Evolutionary conservation across 78 protist species (phyloP).

Genomic region (Tieghemostelium lacteum): DNA sequence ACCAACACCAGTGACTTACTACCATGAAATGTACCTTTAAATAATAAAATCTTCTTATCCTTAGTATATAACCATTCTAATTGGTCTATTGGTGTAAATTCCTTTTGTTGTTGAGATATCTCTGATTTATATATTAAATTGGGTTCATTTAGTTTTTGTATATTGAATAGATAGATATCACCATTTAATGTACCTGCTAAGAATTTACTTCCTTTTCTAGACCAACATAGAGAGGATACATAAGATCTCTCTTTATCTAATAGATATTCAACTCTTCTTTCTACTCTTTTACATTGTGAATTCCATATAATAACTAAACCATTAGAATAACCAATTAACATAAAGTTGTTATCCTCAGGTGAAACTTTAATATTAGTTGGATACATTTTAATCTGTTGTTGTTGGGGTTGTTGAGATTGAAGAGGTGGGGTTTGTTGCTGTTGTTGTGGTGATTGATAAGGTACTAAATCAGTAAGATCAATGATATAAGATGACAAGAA

Average conservation of each 20-base stretch:
- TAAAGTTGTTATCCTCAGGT: constrained; percentile 20
- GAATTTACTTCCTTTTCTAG: constrained; percentile 52
- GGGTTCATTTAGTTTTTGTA: constrained; percentile 15
- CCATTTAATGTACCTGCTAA: constrained; percentile 54
- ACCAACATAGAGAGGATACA: constrained; percentile 31
- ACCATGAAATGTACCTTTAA: constrained; percentile 26
- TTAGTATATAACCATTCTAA: constrained; percentile 33
- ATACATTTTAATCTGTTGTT: background rate
- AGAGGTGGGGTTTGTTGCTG: background rate
- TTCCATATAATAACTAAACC: constrained; percentile 27
- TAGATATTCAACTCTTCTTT: constrained; percentile 9
- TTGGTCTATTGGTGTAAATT: constrained; percentile 27
- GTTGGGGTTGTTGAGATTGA: background rate
- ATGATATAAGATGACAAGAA: constrained; percentile 34
- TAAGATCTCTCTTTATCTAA: background rate
- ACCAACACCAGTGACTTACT: constrained; percentile 5
- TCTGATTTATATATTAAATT: background rate
- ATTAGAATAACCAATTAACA: constrained; percentile 52
- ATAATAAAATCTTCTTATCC: constrained; percentile 32
- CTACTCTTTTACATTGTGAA: constrained; percentile 2
- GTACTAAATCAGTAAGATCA: background rate
- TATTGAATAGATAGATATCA: constrained; percentile 2
- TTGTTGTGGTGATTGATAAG: background rate
- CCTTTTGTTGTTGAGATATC: background rate
- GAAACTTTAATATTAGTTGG: constrained; percentile 33